Conservation (phyloP, 192 early-diverging fungal species). For the Funneliformis geosporum region DNA sequence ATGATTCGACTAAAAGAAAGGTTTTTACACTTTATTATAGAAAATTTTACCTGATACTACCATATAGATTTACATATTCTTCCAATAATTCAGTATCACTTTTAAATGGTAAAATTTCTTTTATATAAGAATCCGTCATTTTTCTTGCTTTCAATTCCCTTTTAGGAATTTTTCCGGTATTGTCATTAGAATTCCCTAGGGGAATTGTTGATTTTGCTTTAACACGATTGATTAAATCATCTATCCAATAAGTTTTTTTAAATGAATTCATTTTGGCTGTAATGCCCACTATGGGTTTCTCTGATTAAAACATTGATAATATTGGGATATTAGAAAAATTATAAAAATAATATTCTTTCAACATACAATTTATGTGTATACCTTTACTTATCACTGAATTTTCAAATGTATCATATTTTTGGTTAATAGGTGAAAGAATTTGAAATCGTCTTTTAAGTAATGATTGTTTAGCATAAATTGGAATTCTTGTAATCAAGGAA, state of each 20-base stretch:
- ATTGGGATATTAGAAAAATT: too few species aligned
- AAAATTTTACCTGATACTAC: conserved; percentile 59
- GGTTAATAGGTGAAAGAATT: too few species aligned
- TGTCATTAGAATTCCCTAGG: too few species aligned
- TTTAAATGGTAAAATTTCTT: conserved; percentile 77
- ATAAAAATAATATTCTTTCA: too few species aligned
- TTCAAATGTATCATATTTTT: neutral
- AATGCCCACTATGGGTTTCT: neutral
- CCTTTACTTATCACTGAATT: neutral
- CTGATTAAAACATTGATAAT: too few species aligned
- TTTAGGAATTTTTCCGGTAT: too few species aligned
- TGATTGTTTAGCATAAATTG: too few species aligned
- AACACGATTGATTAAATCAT: neutral
- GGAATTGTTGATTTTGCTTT: neutral
- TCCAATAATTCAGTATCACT: conserved; percentile 71
- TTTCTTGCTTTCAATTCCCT: conserved; percentile 52
- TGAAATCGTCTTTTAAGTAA: too few species aligned
- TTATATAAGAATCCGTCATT: conserved; percentile 74
- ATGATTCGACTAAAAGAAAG: too few species aligned
- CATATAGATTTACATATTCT: conserved; percentile 78
- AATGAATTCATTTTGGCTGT: neutral
- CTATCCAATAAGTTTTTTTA: conserved; percentile 3
- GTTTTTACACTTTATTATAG: neutral
- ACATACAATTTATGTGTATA: neutral
- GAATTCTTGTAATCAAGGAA: too few species aligned